Conservation (phyloP, 129 eudicot genomes). For the Chrysanthemum makinoi region DNA sequence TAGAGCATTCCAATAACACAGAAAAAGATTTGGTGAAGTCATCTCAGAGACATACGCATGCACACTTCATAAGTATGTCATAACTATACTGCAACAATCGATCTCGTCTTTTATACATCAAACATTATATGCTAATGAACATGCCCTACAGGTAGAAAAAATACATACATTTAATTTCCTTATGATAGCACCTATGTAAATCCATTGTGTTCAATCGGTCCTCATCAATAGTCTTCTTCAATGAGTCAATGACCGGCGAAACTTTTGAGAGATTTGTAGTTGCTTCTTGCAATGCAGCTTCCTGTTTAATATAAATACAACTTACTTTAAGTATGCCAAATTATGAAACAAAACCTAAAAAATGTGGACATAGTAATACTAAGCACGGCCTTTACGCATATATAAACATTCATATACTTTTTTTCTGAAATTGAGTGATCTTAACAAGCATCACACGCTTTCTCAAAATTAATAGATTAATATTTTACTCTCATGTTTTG, state of each 20-base stretch:
- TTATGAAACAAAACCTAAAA: slow-evolving; percentile 1
- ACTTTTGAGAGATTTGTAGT: slow-evolving; percentile 29
- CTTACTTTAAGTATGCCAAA: neutral
- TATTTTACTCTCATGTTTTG: neutral
- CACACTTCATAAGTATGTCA: too few species aligned
- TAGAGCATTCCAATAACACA: too few species aligned
- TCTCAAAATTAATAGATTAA: neutral
- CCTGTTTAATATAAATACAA: slow-evolving; percentile 31
- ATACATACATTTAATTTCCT: too few species aligned
- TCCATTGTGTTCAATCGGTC: slow-evolving; percentile 28
- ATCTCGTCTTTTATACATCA: too few species aligned
- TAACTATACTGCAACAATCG: too few species aligned
- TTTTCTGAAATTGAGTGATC: neutral
- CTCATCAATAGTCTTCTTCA: slow-evolving; percentile 45
- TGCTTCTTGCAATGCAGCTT: slow-evolving; percentile 27
- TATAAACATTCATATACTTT: neutral
- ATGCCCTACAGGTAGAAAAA: too few species aligned
- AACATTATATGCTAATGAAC: too few species aligned
- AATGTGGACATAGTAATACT: neutral
- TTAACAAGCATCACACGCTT: neutral
- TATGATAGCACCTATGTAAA: too few species aligned
- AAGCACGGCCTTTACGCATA: slow-evolving; percentile 2
- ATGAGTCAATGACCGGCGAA: slow-evolving; percentile 41
- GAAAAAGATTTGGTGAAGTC: too few species aligned
- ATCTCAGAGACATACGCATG: too few species aligned